phyloP scores from a whole-genome alignment of 345 rosid species.

The Corchorus olitorius region DNA sequence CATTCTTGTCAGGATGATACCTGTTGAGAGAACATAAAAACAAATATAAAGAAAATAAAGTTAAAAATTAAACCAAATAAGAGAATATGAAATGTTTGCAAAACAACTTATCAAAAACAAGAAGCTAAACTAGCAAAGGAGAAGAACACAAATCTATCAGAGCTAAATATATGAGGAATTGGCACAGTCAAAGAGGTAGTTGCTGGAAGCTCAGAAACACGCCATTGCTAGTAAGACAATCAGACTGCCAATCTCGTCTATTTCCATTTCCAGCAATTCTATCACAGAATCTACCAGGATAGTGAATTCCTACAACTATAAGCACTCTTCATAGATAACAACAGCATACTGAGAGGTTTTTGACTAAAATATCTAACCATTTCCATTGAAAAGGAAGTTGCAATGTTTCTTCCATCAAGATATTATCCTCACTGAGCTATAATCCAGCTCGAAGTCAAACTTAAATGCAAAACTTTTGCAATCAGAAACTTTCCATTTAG shows the following conservation, averaged over 20 bases:
- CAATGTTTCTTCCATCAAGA: not conserved
- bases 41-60: not conserved
- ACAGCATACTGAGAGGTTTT: not conserved
- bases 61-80: not conserved
- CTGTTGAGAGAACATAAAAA: conserved; percentile 37
- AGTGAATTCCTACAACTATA: not conserved
- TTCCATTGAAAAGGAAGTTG: not conserved
- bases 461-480: conserved; percentile 2
- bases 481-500: not conserved
- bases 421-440: conserved; percentile 13
- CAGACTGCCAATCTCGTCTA: not conserved
- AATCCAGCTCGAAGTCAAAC: conserved; percentile 14
- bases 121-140: not conserved
- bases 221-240: not conserved
- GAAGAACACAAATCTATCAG: not conserved
- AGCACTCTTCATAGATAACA: not conserved
- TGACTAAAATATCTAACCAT: not conserved
- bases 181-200: not conserved
- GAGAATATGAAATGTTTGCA: not conserved
- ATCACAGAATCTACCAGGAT: not conserved
- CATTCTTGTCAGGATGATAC: conserved; percentile 99
- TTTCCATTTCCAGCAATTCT: not conserved
- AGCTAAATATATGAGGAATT: not conserved
- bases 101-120: not conserved
- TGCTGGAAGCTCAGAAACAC: not conserved